Evolutionary conservation across 192 early-diverging fungal species (phyloP).

Genomic region (Allomyces javanicus): DNA sequence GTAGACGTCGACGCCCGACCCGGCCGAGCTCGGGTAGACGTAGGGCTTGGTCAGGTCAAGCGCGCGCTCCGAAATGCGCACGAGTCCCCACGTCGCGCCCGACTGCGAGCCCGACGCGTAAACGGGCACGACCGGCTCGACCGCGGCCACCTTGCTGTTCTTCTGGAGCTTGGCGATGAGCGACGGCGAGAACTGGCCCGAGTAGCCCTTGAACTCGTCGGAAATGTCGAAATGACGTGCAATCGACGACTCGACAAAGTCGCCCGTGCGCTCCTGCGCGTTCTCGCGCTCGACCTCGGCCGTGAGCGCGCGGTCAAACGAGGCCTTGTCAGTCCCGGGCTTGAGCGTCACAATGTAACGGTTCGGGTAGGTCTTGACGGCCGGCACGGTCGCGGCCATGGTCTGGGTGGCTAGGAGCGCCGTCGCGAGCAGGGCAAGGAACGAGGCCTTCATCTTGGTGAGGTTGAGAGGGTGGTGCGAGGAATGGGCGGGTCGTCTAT

Average conservation of each 20-base stretch:
- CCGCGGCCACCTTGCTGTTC: background rate
- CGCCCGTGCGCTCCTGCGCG: background rate
- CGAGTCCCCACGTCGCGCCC: background rate
- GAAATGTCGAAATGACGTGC: background rate
- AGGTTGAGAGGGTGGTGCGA: too few species aligned
- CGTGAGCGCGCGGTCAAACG: background rate
- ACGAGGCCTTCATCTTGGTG: too few species aligned
- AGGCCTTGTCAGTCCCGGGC: background rate
- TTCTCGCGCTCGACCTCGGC: background rate
- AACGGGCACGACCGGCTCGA: background rate
- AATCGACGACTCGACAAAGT: background rate
- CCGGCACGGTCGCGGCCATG: too few species aligned
- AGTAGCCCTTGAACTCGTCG: background rate
- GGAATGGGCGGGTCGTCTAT: too few species aligned
- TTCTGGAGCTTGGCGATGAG: background rate
- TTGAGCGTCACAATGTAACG: background rate
- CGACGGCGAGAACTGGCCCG: background rate
- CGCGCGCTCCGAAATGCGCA: background rate
- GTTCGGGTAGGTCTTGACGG: background rate
- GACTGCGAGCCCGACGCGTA: background rate
- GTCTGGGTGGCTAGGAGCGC: too few species aligned
- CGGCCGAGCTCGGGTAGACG: background rate
- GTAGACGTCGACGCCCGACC: background rate
- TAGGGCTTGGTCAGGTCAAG: background rate
- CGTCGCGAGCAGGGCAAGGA: too few species aligned